Evolutionary conservation across 2,329 filamentous ascomycete species (phyloP).

Genomic region (Trichoderma koningii): DNA sequence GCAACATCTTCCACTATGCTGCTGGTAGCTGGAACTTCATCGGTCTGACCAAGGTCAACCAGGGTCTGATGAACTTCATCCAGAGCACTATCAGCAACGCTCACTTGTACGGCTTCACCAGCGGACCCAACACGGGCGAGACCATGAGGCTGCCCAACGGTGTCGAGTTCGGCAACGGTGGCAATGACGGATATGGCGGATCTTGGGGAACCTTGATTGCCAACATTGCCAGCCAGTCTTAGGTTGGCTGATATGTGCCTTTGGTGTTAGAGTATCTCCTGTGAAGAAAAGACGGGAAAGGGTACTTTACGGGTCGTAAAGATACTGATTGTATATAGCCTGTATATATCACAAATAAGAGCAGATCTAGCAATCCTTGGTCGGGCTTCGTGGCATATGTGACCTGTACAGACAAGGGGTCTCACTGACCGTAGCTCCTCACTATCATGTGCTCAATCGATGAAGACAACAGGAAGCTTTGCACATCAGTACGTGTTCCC

Average conservation of each 20-base stretch:
- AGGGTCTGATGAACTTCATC: slow-evolving; percentile 31
- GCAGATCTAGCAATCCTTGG: background rate
- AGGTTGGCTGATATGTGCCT: background rate
- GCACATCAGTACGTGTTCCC: slow-evolving; percentile 40
- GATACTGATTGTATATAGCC: background rate
- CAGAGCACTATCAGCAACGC: slow-evolving; percentile 24
- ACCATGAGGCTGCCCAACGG: slow-evolving; percentile 29
- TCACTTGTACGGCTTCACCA: slow-evolving; percentile 29
- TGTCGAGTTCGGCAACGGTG: slow-evolving; percentile 28
- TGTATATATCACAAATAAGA: background rate
- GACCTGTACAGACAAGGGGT: no score
- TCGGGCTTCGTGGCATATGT: no score
- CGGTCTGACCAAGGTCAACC: slow-evolving; percentile 27
- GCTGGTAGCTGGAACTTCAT: slow-evolving; percentile 29
- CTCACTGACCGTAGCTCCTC: background rate
- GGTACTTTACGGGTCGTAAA: background rate
- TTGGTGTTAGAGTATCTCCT: background rate
- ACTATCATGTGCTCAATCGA: background rate
- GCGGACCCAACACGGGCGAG: slow-evolving; percentile 27
- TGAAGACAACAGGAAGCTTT: background rate
- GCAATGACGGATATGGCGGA: slow-evolving; percentile 29
- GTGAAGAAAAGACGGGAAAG: slow-evolving; percentile 18
- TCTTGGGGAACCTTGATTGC: slow-evolving; percentile 31
- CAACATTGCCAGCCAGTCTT: slow-evolving; percentile 30
- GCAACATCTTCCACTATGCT: slow-evolving; percentile 28